Percentiles rank a stretch among this genome's conserved stretches.
Conservation (phyloP, 805 yeast genomes). For the Nakazawaea laoshanensis region DNA sequence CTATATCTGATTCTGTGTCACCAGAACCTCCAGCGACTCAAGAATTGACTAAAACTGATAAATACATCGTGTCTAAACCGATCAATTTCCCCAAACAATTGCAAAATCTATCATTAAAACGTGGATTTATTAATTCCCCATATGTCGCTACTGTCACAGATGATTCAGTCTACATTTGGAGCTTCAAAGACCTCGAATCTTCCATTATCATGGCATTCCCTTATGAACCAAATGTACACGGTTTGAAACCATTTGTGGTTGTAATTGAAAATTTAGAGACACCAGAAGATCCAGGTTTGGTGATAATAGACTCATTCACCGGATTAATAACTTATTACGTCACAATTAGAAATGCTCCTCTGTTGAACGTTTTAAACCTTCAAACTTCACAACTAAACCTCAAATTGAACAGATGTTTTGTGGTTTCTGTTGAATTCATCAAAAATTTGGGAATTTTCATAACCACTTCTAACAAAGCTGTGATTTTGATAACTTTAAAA, state of each 20-base stretch:
- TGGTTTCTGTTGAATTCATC: constrained; percentile 48
- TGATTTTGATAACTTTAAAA: constrained; percentile 51
- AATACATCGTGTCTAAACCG: constrained; percentile 48
- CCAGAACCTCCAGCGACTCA: constrained; percentile 10
- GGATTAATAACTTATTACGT: constrained; percentile 68
- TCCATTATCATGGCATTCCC: constrained; percentile 43
- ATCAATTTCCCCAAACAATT: constrained; percentile 41
- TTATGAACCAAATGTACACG: constrained; percentile 18
- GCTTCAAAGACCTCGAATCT: constrained; percentile 39
- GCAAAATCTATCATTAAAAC: constrained; percentile 14
- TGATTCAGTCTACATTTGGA: constrained; percentile 59
- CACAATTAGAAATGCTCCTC: constrained; percentile 62
- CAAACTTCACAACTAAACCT: constrained; percentile 25
- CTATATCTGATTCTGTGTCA: too few relatives aligned
- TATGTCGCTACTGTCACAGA: constrained; percentile 29
- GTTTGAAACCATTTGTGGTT: constrained; percentile 41
- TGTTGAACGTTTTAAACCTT: constrained; percentile 45
- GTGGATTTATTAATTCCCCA: constrained; percentile 21
- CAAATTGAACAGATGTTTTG: constrained; percentile 42
- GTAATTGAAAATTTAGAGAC: constrained; percentile 31
- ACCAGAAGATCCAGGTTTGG: constrained; percentile 57
- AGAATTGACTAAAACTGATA: constrained; percentile 51
- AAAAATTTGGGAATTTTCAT: constrained; percentile 71
- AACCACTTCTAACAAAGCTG: constrained; percentile 64
- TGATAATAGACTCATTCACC: constrained; percentile 47